A percentile compares a stretch with the other conserved stretches of the same genome.
Conservation (phyloP, 176 grass and related monocot species). For the Oryza punctata region DNA sequence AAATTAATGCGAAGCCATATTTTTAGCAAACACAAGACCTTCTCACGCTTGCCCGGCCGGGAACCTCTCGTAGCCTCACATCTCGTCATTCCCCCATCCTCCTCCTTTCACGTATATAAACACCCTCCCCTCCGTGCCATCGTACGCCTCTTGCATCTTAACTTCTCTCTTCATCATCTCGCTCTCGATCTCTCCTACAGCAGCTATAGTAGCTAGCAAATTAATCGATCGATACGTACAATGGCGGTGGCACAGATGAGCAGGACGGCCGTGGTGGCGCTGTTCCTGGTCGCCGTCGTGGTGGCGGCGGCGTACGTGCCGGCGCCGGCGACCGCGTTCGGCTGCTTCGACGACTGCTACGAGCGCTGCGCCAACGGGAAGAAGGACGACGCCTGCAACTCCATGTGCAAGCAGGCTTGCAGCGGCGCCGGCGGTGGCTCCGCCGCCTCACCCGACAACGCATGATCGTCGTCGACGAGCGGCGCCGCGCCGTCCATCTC, state of each 20-base stretch:
- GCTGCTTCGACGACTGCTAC: constrained; percentile 67
- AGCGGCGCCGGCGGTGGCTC: not conserved
- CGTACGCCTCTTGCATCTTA: too few relatives aligned
- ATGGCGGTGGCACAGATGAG: not conserved
- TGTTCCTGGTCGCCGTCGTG: constrained; percentile 19
- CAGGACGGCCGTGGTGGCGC: constrained; percentile 18
- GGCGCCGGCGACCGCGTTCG: constrained; percentile 26
- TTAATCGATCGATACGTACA: not conserved
- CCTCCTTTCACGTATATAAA: too few relatives aligned
- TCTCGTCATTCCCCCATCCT: too few relatives aligned
- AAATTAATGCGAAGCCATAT: too few relatives aligned
- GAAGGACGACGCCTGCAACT: constrained; percentile 41
- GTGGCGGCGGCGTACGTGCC: constrained; percentile 32
- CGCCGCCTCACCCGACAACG: not conserved
- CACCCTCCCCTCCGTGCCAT: too few relatives aligned
- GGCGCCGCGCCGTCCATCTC: not conserved
- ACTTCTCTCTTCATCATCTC: too few relatives aligned
- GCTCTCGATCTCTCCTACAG: too few relatives aligned
- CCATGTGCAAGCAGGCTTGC: constrained; percentile 63
- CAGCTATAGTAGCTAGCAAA: too few relatives aligned
- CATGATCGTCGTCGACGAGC: not conserved
- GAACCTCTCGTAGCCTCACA: too few relatives aligned
- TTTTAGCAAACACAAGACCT: too few relatives aligned
- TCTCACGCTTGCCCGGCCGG: too few relatives aligned
- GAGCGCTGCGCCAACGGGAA: constrained; percentile 64